A percentile compares a stretch with the other conserved stretches of the same genome.
These are phyloP conservation scores for Epichloe festucae DNA, from an alignment of 2,329 filamentous ascomycete species.

Conservation along the genomic window DNA sequence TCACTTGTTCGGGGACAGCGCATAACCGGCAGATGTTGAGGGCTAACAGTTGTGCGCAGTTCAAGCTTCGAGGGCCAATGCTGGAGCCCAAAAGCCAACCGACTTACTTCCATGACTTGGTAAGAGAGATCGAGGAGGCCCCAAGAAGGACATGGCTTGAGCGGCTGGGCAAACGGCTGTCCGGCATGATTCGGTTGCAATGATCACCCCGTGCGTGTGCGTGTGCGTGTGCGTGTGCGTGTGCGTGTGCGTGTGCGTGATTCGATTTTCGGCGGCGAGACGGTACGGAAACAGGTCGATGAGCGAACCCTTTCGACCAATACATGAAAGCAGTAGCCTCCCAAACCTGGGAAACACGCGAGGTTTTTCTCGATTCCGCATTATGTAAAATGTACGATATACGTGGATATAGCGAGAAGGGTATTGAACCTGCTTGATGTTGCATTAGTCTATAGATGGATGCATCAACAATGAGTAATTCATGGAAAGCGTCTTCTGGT, in stretches of 20 bases:
- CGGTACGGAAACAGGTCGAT: not conserved
- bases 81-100: constrained; percentile 49
- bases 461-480: no score
- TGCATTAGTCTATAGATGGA: no score
- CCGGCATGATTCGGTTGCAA: constrained; percentile 46
- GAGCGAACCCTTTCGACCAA: not conserved
- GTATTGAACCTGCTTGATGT: not conserved
- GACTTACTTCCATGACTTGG: constrained; percentile 47
- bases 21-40: not conserved
- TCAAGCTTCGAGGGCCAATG: constrained; percentile 32
- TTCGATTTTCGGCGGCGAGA: not conserved
- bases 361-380: no score
- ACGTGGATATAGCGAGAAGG: not conserved
- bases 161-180: constrained; percentile 38
- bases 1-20: not conserved
- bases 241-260: not conserved
- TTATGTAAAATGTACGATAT: not conserved
- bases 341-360: not conserved
- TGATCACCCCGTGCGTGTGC: constrained; percentile 17
- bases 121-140: constrained; percentile 50
- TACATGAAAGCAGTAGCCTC: not conserved
- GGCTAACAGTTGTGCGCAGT: constrained; percentile 13
- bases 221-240: not conserved
- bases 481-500: no score
- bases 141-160: constrained; percentile 43